A percentile compares a stretch with the other conserved stretches of the same genome.
phyloP scores from a whole-genome alignment of 169 alveolate genomes.

The Eimeria acervulina region DNA sequence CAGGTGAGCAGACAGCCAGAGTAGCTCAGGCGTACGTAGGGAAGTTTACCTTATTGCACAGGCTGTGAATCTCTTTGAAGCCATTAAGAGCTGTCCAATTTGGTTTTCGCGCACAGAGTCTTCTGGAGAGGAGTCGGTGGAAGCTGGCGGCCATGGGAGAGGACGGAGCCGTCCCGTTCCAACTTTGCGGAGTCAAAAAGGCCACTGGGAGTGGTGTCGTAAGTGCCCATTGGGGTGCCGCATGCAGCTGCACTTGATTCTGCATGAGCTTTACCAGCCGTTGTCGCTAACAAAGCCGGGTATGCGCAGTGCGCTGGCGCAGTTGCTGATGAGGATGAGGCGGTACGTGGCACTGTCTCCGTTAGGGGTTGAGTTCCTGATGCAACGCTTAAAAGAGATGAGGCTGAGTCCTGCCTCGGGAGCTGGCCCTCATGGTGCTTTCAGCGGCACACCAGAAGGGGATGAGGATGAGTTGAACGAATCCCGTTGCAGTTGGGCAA shows the following conservation, averaged over 20 bases:
- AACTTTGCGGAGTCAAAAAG: conserved; percentile 27
- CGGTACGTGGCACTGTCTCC: conserved; percentile 60
- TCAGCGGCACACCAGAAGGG: neutral
- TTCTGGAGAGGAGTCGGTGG: conserved; percentile 51
- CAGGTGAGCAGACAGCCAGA: conserved; percentile 59
- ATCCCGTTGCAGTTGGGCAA: conserved; percentile 40
- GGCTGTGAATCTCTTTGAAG: neutral
- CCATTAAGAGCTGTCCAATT: neutral
- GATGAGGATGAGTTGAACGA: neutral
- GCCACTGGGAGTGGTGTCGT: conserved; percentile 73
- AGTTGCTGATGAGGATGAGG: conserved; percentile 60
- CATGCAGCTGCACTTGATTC: conserved; percentile 70
- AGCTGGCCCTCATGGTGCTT: neutral
- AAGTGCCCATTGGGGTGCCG: conserved; percentile 71
- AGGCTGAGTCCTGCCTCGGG: neutral
- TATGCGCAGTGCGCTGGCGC: conserved; percentile 61
- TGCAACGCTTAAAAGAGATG: conserved; percentile 40
- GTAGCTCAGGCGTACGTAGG: neutral
- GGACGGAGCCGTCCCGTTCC: conserved; percentile 31
- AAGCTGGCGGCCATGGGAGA: neutral
- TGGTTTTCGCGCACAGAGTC: conserved; percentile 18
- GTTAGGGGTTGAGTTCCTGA: conserved; percentile 43
- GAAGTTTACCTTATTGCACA: neutral
- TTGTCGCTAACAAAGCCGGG: conserved; percentile 36
- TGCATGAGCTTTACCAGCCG: conserved; percentile 73